phyloP scores from a whole-genome alignment of 208 protist genomes.

The Phytomonas francai region DNA sequence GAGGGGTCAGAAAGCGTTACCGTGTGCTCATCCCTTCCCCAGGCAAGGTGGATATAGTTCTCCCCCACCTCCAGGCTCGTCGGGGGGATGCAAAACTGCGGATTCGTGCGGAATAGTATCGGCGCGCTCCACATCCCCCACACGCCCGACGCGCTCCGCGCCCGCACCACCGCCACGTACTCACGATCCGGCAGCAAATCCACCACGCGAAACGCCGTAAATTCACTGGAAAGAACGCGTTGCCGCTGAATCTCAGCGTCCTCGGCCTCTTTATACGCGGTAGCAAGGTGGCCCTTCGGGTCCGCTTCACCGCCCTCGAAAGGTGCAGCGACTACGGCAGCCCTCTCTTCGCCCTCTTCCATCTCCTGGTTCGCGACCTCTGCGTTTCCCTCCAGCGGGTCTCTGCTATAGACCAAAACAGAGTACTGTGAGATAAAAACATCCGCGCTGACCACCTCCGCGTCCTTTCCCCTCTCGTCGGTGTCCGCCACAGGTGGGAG shows the following conservation, averaged over 20 bases:
- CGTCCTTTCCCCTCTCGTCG: constrained; percentile 15
- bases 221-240: constrained; percentile 59
- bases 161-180: constrained; percentile 85
- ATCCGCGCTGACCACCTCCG: constrained; percentile 32
- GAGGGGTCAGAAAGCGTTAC: constrained; percentile 4
- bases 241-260: constrained; percentile 55
- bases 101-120: constrained; percentile 80
- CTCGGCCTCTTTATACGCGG: constrained; percentile 70
- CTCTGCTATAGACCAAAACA: constrained; percentile 66
- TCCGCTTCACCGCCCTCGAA: constrained; percentile 19
- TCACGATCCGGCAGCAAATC: constrained; percentile 77
- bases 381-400: constrained; percentile 22
- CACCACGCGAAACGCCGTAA: constrained; percentile 72
- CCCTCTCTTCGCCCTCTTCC: neutral
- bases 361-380: too few relatives aligned
- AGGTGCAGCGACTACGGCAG: constrained; percentile 2
- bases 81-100: constrained; percentile 81
- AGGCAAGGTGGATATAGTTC: constrained; percentile 87
- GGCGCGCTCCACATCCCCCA: constrained; percentile 87
- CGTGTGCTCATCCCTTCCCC: constrained; percentile 55
- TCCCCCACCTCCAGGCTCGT: constrained; percentile 87
- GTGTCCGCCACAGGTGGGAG: constrained; percentile 11
- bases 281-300: constrained; percentile 41
- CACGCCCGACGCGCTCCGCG: constrained; percentile 64
- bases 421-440: constrained; percentile 74